These are phyloP conservation scores for Lodderomyces orthopsilosis DNA, from an alignment of 1,139 yeast genomes.

Conservation along the genomic window DNA sequence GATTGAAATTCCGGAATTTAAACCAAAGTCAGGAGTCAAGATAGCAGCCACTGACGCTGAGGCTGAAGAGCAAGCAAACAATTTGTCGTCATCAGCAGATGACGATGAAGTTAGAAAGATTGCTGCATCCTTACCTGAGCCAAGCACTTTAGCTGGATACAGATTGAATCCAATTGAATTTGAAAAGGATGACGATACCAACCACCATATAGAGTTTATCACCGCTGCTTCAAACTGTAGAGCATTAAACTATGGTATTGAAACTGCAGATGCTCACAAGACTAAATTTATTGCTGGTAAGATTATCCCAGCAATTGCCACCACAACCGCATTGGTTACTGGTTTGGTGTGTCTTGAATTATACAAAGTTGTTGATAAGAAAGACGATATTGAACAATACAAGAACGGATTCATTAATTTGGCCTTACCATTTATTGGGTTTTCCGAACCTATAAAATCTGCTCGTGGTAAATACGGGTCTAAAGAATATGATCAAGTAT, in stretches of 20 bases:
- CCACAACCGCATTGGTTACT: constrained; percentile 95
- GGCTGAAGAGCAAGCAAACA: constrained; percentile 71
- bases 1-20: constrained; percentile 42
- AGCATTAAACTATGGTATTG: constrained; percentile 87
- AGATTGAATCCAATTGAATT: constrained; percentile 85
- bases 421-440: constrained; percentile 95
- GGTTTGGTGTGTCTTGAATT: constrained; percentile 92
- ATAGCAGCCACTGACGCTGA: constrained; percentile 90
- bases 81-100: constrained; percentile 46
- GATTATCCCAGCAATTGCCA: constrained; percentile 97
- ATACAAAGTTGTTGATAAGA: constrained; percentile 79
- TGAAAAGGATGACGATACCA: constrained; percentile 96
- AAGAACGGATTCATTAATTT: constrained; percentile 92
- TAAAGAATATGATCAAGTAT: constrained; percentile 78
- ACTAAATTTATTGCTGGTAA: constrained; percentile 89
- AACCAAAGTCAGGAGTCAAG: constrained; percentile 70
- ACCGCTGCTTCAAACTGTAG: constrained; percentile 96
- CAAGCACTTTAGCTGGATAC: constrained; percentile 85
- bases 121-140: constrained; percentile 81
- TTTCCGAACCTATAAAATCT: constrained; percentile 91
- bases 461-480: constrained; percentile 79
- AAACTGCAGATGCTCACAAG: constrained; percentile 69
- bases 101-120: constrained; percentile 58
- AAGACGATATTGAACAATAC: constrained; percentile 76
- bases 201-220: constrained; percentile 94